Evolutionary conservation across 2,329 filamentous ascomycete species (phyloP).

Genomic region (Pseudogymnoascus sp.): DNA sequence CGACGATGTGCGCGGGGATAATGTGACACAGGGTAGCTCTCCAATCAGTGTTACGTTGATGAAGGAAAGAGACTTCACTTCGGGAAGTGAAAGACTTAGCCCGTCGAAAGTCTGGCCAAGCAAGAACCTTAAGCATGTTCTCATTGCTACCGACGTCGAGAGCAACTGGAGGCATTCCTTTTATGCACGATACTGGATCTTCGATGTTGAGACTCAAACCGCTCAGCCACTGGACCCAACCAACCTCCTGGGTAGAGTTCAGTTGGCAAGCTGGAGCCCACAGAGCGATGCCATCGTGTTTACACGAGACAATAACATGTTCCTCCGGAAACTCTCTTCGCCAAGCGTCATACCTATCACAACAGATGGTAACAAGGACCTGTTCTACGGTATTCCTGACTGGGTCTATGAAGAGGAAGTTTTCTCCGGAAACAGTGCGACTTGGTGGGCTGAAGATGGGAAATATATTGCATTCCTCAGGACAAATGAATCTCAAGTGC

Average conservation of each 20-base stretch:
- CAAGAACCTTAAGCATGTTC: constrained; percentile 74
- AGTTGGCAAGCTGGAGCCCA: constrained; percentile 86
- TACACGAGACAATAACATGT: constrained; percentile 85
- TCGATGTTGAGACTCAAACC: constrained; percentile 75
- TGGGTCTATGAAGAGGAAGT: constrained; percentile 94
- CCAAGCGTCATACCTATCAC: constrained; percentile 56
- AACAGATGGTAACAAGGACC: constrained; percentile 73
- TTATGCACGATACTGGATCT: constrained; percentile 81
- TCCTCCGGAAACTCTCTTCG: constrained; percentile 57
- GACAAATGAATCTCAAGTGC: constrained; percentile 88
- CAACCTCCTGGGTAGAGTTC: constrained; percentile 58
- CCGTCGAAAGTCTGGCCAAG: constrained; percentile 66
- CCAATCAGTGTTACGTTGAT: constrained; percentile 64
- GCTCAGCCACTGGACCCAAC: constrained; percentile 70
- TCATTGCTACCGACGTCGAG: constrained; percentile 65
- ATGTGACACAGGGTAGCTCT: constrained; percentile 35
- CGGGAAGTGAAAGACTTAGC: constrained; percentile 46
- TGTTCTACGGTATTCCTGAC: constrained; percentile 94
- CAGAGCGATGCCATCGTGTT: constrained; percentile 82
- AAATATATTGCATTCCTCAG: constrained; percentile 85
- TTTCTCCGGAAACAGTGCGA: constrained; percentile 69
- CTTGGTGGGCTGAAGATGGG: constrained; percentile 92
- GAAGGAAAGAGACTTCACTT: constrained; percentile 56
- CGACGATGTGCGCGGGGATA: constrained; percentile 67
- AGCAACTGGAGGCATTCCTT: constrained; percentile 88